phyloP scores from a whole-genome alignment of 352 stramenopile genomes.

The Aphanomyces stellatus region DNA sequence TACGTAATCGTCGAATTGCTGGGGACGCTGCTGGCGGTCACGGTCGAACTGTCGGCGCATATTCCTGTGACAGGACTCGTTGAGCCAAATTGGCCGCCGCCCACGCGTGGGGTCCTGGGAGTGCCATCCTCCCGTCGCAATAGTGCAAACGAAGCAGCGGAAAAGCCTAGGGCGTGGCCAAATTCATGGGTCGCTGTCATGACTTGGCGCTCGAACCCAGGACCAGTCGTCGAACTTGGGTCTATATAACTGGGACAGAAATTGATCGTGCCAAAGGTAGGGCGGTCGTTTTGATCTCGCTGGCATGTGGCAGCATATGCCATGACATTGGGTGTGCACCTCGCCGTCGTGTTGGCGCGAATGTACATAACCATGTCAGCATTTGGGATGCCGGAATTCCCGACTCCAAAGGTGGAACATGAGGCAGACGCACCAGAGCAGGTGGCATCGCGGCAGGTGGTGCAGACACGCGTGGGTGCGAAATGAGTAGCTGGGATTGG shows the following conservation, averaged over 20 bases:
- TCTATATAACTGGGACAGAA: conserved; percentile 18
- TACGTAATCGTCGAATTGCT: conserved; percentile 6
- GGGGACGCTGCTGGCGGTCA: neutral
- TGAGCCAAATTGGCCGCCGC: neutral
- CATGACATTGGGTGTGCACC: conserved; percentile 43
- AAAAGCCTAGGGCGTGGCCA: conserved; percentile 21
- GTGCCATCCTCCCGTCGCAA: conserved; percentile 10
- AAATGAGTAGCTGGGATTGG: conserved; percentile 56
- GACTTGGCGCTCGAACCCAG: neutral
- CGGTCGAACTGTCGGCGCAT: neutral
- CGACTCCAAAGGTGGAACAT: conserved; percentile 20
- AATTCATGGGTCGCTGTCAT: conserved; percentile 21
- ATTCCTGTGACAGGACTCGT: neutral
- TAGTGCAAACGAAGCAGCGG: neutral
- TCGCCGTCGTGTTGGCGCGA: conserved; percentile 35
- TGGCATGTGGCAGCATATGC: conserved; percentile 75
- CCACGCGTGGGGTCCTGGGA: conserved; percentile 1
- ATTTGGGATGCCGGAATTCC: conserved; percentile 24
- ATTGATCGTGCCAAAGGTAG: conserved; percentile 22
- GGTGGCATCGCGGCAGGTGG: conserved; percentile 31
- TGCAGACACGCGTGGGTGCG: conserved; percentile 35
- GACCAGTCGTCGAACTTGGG: neutral
- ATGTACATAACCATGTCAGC: conserved; percentile 72
- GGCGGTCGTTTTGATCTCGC: conserved; percentile 74
- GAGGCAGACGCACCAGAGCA: conserved; percentile 35